A percentile compares a stretch with the other conserved stretches of the same genome.
Evolutionary conservation across 23 red algal genomes (phyloP).

Genomic region (Gracilaria domingensis): DNA sequence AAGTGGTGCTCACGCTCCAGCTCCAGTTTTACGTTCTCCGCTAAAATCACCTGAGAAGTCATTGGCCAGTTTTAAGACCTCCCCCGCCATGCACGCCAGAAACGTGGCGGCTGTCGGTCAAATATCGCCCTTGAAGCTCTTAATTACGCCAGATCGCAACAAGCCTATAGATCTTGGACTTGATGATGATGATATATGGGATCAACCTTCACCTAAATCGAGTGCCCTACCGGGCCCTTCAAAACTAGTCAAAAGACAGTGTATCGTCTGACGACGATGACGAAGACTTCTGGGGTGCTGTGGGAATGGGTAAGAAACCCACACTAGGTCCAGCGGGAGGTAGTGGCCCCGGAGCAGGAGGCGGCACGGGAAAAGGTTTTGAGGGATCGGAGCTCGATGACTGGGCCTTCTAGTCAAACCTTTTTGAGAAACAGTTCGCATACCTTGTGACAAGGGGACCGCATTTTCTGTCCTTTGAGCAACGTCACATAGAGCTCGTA

Average conservation of each 20-base stretch:
- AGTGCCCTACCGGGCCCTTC: conserved; percentile 28
- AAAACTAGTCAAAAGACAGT: conserved; percentile 27
- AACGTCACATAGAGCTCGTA: too few species aligned
- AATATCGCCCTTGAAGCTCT: neutral
- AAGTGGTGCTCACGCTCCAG: neutral
- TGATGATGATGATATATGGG: conserved; percentile 72
- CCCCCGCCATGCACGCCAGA: neutral
- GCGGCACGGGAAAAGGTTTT: conserved; percentile 38
- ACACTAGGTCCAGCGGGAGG: conserved; percentile 51
- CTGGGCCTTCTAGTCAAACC: conserved; percentile 51
- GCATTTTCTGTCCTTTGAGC: too few species aligned
- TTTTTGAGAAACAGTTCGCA: neutral
- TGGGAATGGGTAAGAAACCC: conserved; percentile 59
- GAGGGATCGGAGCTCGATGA: conserved; percentile 69
- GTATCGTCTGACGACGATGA: conserved; percentile 68
- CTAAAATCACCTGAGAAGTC: conserved; percentile 1
- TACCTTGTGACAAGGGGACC: too few species aligned
- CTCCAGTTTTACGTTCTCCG: neutral
- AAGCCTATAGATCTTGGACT: conserved; percentile 37
- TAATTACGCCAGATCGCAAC: conserved; percentile 13
- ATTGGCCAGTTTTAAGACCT: neutral
- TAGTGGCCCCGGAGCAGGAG: conserved; percentile 12
- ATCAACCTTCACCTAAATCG: conserved; percentile 69
- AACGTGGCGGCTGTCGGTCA: neutral
- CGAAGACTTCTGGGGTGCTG: conserved; percentile 67